Percentiles rank a stretch among this genome's conserved stretches.
phyloP scores from a whole-genome alignment of 139 green algal species.

The Chlorella sorokiniana region DNA sequence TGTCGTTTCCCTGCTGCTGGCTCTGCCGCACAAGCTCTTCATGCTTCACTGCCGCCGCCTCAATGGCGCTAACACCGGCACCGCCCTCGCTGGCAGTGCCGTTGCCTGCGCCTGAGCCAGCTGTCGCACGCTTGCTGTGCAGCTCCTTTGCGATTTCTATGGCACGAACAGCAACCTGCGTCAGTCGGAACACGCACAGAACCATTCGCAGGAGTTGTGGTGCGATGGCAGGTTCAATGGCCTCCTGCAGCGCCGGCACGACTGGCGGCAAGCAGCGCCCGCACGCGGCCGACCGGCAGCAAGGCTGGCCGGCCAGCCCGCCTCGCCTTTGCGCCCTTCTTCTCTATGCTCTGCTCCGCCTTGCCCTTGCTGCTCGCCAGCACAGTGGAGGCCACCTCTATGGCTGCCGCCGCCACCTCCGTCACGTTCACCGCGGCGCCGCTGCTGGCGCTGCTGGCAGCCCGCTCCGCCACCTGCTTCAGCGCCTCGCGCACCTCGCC shows the following conservation, averaged over 20 bases:
- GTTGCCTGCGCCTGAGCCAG: neutral
- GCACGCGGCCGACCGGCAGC: too few species aligned
- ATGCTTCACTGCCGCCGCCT: constrained; percentile 12
- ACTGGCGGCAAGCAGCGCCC: neutral
- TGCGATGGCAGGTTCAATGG: neutral
- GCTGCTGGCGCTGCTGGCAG: neutral
- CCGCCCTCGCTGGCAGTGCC: neutral
- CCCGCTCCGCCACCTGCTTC: constrained; percentile 5
- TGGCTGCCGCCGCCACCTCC: constrained; percentile 33
- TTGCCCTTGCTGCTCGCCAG: constrained; percentile 39
- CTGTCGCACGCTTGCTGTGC: neutral
- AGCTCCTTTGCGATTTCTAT: constrained; percentile 58
- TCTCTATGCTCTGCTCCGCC: constrained; percentile 42
- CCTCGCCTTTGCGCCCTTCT: constrained; percentile 41
- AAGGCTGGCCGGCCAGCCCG: too few species aligned
- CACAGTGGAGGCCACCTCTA: constrained; percentile 29
- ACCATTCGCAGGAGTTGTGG: neutral
- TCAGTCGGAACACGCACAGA: neutral
- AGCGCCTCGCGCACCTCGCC: constrained; percentile 16
- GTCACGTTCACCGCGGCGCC: constrained; percentile 38
- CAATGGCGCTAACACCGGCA: neutral
- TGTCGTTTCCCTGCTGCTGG: neutral
- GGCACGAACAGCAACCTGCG: constrained; percentile 42
- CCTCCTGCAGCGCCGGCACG: neutral
- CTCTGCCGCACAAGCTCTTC: neutral